Base-by-base conservation (phyloP, 768 basidiomycete species). In the Lactarius indigo region DNA sequence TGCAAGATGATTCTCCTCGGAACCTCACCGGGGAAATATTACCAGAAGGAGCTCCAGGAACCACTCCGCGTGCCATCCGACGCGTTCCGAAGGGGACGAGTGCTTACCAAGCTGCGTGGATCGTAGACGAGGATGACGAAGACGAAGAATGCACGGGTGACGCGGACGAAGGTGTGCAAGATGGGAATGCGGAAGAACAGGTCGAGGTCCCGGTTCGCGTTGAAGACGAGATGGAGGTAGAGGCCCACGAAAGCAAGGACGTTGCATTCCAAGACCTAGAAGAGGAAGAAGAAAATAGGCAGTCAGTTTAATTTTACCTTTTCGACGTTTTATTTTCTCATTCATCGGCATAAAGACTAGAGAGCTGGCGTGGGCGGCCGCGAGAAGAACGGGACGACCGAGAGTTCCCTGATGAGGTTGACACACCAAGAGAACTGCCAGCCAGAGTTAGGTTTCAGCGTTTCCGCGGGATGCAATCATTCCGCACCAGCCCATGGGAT, bases 401-500 rank as follows among this genome's bases (percentile, higher is more conserved):
- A 30, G 82, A 84, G n/a, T 99, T 98, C 78, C 96, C 96, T 0
- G 96, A 99, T 73, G 96, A 99, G 76, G 83, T 96, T 13, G 96
- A 98, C 72, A 98, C 97, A 0, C 96, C 96, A 0, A 86, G 87
- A 69, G 91, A 98, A 64, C 79, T 88, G 12, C 78, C 91, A 2
- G 96, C 96, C 3, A 81, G 84, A 20, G 83, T 83, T 12, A 86
- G 97, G 13, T 98, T 98, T 79, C 92, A 94, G 72, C 85, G 96
- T 57, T 99, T 88, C 75, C 87, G 96, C 65, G 96, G 96, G 9
- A 76, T 99, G 78, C 87, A 87, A 57, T 94, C 92, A 17, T 92
- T 99, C 83, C 81, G 96, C 42, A 98, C 96, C 7, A 95, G 92
- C 74, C 93, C 92, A 42, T 99, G 96, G 97, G 97, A 98, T 75